Conservation (phyloP, 495 filamentous ascomycete species). For the Penicillium roqueforti region DNA sequence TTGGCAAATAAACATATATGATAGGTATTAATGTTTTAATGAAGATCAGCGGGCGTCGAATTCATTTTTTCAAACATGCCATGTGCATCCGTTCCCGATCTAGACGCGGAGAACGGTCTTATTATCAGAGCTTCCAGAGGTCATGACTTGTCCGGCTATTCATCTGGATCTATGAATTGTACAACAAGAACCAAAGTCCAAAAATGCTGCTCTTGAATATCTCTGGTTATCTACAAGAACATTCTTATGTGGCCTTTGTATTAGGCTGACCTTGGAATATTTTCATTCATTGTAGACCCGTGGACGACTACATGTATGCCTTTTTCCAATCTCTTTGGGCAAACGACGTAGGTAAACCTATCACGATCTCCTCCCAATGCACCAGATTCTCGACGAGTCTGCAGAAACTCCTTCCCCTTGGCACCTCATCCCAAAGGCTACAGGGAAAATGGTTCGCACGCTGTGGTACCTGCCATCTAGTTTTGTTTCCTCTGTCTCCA, state of each 20-base stretch:
- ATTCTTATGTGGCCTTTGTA: not conserved
- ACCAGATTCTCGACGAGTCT: not conserved
- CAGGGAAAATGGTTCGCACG: not conserved
- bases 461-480: not conserved
- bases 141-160: not conserved
- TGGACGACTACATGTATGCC: too few relatives aligned
- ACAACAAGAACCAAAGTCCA: constrained; percentile 5
- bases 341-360: too few relatives aligned
- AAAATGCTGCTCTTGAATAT: not conserved
- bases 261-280: not conserved
- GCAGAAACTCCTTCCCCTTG: not conserved
- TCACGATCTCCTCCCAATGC: not conserved
- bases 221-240: too few relatives aligned
- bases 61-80: constrained; percentile 15
- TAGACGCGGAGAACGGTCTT: too few relatives aligned
- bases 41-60: constrained; percentile 16
- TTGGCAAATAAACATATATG: constrained; percentile 49
- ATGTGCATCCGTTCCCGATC: not conserved
- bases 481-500: not conserved
- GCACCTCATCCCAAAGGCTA: not conserved
- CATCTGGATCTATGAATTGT: constrained; percentile 6
- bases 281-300: too few relatives aligned
- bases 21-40: constrained; percentile 15
- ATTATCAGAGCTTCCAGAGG: too few relatives aligned
- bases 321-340: too few relatives aligned